Evolutionary conservation across 2,329 filamentous ascomycete species (phyloP).

Genomic region (Sporothrix mexicana): DNA sequence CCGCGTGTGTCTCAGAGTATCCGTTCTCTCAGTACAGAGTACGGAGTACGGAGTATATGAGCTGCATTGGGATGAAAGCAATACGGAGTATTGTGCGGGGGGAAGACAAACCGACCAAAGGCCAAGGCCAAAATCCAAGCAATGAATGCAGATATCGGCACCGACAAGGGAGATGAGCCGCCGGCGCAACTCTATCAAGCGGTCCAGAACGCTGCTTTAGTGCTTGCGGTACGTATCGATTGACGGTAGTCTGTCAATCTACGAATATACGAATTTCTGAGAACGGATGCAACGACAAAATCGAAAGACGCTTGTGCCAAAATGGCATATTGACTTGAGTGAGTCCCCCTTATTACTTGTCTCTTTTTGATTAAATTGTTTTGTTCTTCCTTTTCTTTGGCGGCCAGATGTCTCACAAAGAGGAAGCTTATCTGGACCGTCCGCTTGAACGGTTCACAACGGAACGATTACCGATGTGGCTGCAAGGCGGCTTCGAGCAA

Average conservation of each 20-base stretch:
- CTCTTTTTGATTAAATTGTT: slow-evolving; percentile 1
- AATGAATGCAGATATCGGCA: slow-evolving; percentile 4
- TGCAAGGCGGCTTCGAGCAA: slow-evolving; percentile 4
- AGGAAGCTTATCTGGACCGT: neutral
- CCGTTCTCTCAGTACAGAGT: no score
- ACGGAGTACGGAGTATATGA: no score
- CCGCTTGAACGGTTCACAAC: neutral
- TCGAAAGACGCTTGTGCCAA: slow-evolving; percentile 1
- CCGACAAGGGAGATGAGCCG: neutral
- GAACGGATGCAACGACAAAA: no score
- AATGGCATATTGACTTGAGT: neutral
- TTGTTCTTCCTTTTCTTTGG: neutral
- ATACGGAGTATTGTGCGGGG: slow-evolving; percentile 16
- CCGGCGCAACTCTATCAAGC: neutral
- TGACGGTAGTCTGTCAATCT: neutral
- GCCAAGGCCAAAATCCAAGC: no score
- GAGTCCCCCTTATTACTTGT: neutral
- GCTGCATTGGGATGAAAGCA: neutral
- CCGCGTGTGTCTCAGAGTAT: no score
- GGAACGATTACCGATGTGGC: slow-evolving; percentile 1
- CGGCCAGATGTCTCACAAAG: neutral
- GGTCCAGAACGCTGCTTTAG: slow-evolving; percentile 12
- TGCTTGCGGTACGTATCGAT: neutral
- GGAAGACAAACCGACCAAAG: no score
- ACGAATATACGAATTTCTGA: neutral